A percentile compares a stretch with the other conserved stretches of the same genome.
phyloP scores from a whole-genome alignment of 192 early-diverging fungal genomes.

The Coemansia sp. region DNA sequence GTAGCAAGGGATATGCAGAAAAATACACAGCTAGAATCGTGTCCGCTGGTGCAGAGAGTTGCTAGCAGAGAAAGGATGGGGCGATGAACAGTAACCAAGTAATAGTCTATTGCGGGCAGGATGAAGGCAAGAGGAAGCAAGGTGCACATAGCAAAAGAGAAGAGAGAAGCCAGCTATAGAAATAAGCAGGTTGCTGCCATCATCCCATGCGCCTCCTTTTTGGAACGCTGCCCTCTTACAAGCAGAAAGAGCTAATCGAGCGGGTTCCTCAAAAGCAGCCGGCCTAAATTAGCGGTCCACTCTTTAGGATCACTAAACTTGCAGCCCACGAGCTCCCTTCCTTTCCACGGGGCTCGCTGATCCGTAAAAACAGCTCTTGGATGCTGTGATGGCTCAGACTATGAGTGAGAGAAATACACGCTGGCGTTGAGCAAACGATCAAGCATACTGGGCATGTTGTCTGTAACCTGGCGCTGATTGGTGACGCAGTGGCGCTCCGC shows the following conservation, averaged over 20 bases:
- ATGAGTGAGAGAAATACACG: no score
- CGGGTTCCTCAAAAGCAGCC: background rate
- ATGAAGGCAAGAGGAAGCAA: background rate
- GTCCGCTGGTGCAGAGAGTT: background rate
- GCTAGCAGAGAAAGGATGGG: background rate
- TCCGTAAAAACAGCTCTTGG: background rate
- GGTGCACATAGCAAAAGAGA: background rate
- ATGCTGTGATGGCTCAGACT: background rate
- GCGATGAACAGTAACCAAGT: background rate
- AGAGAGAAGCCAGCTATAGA: background rate
- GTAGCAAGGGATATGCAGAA: background rate
- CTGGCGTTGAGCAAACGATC: no score
- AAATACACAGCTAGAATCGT: background rate
- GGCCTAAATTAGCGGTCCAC: background rate
- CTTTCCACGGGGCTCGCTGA: background rate
- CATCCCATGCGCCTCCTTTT: conserved; percentile 18
- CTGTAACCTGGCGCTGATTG: background rate
- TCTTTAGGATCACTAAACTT: background rate
- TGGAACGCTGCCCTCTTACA: background rate
- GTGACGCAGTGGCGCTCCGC: conserved; percentile 3
- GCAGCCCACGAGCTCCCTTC: background rate
- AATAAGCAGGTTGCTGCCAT: conserved; percentile 5
- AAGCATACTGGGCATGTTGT: background rate
- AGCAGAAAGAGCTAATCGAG: background rate
- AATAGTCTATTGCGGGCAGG: background rate